Conservation (phyloP, 176 grass and related monocot genomes). For the Saccharum spontaneum region DNA sequence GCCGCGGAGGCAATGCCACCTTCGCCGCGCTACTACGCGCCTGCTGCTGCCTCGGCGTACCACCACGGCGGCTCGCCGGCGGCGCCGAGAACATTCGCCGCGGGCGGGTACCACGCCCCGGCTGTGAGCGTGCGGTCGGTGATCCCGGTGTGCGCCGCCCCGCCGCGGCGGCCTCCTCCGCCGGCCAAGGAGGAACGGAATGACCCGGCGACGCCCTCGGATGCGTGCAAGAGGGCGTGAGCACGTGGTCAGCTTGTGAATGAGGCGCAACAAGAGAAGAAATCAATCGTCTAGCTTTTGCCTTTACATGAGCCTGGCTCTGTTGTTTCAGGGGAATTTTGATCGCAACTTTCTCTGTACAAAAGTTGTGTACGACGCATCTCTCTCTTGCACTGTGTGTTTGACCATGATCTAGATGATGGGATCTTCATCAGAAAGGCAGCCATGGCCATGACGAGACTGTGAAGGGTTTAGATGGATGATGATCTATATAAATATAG, state of each 20-base stretch:
- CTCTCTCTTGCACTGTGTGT: too few relatives aligned
- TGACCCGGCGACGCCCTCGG: neutral
- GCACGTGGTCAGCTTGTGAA: neutral
- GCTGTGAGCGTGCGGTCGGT: constrained; percentile 74
- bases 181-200: constrained; percentile 25
- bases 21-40: constrained; percentile 35
- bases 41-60: constrained; percentile 18
- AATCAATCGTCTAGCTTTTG: neutral
- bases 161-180: constrained; percentile 20
- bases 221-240: constrained; percentile 13
- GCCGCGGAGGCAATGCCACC: constrained; percentile 29
- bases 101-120: constrained; percentile 55
- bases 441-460: neutral
- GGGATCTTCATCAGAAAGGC: constrained; percentile 10
- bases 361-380: neutral
- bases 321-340: constrained; percentile 33
- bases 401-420: neutral
- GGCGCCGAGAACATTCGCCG: constrained; percentile 26
- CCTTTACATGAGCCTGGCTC: neutral
- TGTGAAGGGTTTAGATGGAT: constrained; percentile 6
- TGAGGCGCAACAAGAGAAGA: neutral
- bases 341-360: constrained; percentile 24
- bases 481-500: constrained; percentile 8
- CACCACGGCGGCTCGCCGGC: constrained; percentile 8
- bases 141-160: constrained; percentile 67